Conservation (phyloP, 345 rosid genomes). For the Eucalyptus melliodora region DNA sequence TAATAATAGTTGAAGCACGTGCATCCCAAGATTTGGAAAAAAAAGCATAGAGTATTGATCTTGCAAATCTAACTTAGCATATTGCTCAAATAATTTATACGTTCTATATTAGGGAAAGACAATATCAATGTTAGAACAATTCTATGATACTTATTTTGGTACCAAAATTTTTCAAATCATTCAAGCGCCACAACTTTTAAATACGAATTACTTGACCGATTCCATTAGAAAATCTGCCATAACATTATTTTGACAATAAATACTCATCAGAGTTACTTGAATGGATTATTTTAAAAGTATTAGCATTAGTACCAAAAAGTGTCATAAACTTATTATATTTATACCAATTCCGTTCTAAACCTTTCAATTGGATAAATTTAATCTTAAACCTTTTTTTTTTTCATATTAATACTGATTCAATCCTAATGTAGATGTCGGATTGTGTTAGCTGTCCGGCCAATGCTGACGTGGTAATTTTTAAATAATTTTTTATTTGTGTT, state of each 20-base stretch:
- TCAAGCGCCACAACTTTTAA: neutral
- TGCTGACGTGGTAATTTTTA: no score
- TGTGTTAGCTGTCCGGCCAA: fast-evolving
- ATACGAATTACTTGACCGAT: neutral
- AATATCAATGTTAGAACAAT: no score
- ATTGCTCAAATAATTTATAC: neutral
- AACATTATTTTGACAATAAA: neutral
- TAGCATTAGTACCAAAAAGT: no score
- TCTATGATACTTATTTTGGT: neutral
- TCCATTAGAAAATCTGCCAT: no score
- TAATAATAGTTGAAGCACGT: neutral
- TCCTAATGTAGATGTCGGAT: no score
- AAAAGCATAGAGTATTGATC: neutral
- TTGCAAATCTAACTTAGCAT: neutral
- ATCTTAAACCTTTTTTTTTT: no score
- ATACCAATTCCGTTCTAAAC: fast-evolving
- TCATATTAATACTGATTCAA: no score
- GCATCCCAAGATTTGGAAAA: neutral
- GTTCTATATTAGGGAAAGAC: neutral
- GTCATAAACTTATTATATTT: no score
- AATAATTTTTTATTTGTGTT: no score
- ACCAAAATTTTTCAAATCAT: neutral
- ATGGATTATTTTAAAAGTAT: neutral
- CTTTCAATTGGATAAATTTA: no score
- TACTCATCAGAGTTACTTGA: neutral